Base-by-base conservation (phyloP, 768 basidiomycete species). In the Suillus subluteus region DNA sequence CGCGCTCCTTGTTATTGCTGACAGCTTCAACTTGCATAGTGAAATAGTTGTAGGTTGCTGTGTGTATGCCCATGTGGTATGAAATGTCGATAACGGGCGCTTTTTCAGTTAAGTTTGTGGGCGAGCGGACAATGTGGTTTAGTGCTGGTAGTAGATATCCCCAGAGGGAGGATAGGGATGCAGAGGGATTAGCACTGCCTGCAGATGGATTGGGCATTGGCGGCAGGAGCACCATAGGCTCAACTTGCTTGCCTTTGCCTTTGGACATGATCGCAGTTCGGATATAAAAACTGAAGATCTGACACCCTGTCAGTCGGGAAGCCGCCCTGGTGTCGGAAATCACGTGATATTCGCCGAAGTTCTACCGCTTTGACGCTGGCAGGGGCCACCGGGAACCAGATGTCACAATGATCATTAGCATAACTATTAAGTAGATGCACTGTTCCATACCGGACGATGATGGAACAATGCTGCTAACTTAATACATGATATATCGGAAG, bases 21-120 rank as follows among this genome's bases (percentile, higher is more conserved):
- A 77, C 73, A 37, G 78, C 76, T 72, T 90, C 88, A 66, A 80
- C 83, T 75, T 87, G 85, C n/a, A 84, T 75, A 63, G 86, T 87
- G 73, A 88, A 86, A 85, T 91, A 92, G 80, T 92, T 91, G 82
- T 93, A 92, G 65, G 88, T 87, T n/a, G 91, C 89, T 23, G 91
- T 91, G 76, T 92, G 90, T 48, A 92, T 88, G 66, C 90, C 90
- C 74, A 90, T 87, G 73, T 92, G 91, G 70, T 91, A 90, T 35
- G 79, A 83, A 65, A 90, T 83, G 69, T 91, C 91, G 70, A 92
- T 87, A 15, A 88, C 80, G 43, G 91, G 91, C 7, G 89, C 87
- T 74, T 89, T 91, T 68, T 80, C 77, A 62, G 80, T 69, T 68
- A 83, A 81, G 73, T 89, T 88, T 38, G 86, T 84, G 37, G 90